Base-by-base conservation (phyloP, 768 basidiomycete species). In the Trametes sanguinea region DNA sequence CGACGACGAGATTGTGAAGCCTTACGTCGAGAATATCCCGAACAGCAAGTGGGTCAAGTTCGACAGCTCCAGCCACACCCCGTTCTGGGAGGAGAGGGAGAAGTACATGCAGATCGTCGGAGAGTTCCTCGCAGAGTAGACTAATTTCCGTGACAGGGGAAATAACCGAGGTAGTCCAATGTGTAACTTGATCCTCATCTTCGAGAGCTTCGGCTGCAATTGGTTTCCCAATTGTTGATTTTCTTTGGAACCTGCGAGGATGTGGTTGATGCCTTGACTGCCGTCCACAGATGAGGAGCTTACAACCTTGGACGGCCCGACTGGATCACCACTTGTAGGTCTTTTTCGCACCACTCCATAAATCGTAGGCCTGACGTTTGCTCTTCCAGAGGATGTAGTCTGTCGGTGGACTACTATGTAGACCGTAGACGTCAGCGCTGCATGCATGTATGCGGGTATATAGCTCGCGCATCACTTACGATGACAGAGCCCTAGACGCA, bases 161-260 rank as follows among this genome's bases (percentile, higher is more conserved):
- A 22, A 22, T 22, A 22, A 22, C 22, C 22, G 22, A 22, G 22
- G 22, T 22, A 22, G 22, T 22, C 22, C 22, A 22, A 22, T 22
- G 22, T 22, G 22, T 22, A 22, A 22, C 22, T 22, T 22, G 22
- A 27, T 56, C 27, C 44, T 40, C 30, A 58, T 51, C 10, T 8
- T 13, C n/a, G 42, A 40, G 4, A n/a, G 57, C 8, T 37, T 11
- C 57, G 88, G 94, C 91, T 44, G 94, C 93, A 4, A 94, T 96
- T 60, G 93, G 89, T 0, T 97, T 97, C 72, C 94, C 95, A 0
- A 81, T 96, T 52, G 85, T 97, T 68, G 95, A 95, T 69, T 83
- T 92, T 71, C 74, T 92, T 40, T 97, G 13, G 80, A 96, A 27
- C 95, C 95, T 0, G 63, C 95, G 11, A 82, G 95, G 50, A 80